Base-by-base conservation (phyloP, 805 yeast genomes). In the Zygoascus ofunaensis region DNA sequence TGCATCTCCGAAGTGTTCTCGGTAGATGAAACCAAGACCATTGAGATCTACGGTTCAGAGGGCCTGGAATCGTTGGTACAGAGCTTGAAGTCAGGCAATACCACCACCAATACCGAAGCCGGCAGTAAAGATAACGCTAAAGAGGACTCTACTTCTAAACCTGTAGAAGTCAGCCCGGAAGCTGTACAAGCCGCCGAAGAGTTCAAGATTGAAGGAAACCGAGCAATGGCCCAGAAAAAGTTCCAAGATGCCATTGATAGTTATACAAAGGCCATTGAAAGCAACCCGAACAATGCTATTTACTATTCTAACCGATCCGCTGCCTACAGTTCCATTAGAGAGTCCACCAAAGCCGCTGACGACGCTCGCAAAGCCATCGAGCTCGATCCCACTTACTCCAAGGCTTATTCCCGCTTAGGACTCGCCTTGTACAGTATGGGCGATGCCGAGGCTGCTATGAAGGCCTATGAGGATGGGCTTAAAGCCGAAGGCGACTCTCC, bases 291-390 rank as follows among this genome's bases (percentile, higher is more conserved):
- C 15, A 87, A 87, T 61, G 87, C 89, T 15, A 85, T 92, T 18
- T 92, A 81, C 64, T 77, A 75, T 49, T 87, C 97, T 30, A 92
- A 92, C 68, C 79, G 98, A 60, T 97, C 98, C 12, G 98, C 98
- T 36, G 97, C 97, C 2, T 79, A 84, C 65, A 83, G 95, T 8
- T 85, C 95, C 4, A 57, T 75, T 24, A 74, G 77, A 50, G 70
- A 87, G 49, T 89, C 84, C 59, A 82, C 77, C 14, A 68, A 74
- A 50, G 97, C 98, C 2, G 75, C 83, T 34, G 69, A 69, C 37
- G 98, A 92, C 62, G 95, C 97, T 23, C 74, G 82, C 56, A 69
- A 70, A 44, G 95, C 98, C 35, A 79, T 87, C 46, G 73, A 76
- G 49, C 68, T 80, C 42, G 87, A 90, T 59, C 82, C 96, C 43